Evolutionary conservation across 805 yeast species (phyloP).

Genomic region (Candida tammaniensis): DNA sequence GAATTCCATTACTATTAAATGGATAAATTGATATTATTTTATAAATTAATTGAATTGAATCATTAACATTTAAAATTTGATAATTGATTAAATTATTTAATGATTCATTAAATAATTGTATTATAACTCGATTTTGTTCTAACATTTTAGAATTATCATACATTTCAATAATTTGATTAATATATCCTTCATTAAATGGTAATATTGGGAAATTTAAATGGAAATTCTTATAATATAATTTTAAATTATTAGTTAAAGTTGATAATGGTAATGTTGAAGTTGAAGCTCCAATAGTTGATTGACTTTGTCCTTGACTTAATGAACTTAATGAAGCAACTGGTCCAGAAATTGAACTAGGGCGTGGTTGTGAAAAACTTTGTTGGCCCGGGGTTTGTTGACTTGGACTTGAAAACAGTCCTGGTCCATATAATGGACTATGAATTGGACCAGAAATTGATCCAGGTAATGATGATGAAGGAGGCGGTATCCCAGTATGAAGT

Average conservation of each 20-base stretch:
- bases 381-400: no score
- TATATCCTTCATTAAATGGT: conserved; percentile 28
- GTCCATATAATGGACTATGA: no score
- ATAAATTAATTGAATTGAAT: conserved; percentile 33
- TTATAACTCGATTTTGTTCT: conserved; percentile 26
- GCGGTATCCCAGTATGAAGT: no score
- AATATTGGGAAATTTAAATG: conserved; percentile 47
- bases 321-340: no score
- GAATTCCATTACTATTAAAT: conserved; percentile 18
- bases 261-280: conserved; percentile 1
- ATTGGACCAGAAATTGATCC: no score
- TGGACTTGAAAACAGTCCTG: no score
- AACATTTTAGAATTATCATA: conserved; percentile 19
- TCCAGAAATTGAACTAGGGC: no score
- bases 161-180: conserved; percentile 17
- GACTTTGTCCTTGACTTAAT: background rate
- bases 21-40: conserved; percentile 37
- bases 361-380: no score
- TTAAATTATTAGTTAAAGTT: conserved; percentile 22
- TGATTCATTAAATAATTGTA: conserved; percentile 42
- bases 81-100: conserved; percentile 38
- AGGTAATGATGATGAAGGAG: no score
- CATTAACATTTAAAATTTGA: conserved; percentile 28
- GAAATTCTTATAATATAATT: conserved; percentile 40
- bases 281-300: background rate